Evolutionary conservation across 192 early-diverging fungal genomes (phyloP), one percentile per base, ranked within the genome.

Genomic region (Coemansia asiatica): DNA sequence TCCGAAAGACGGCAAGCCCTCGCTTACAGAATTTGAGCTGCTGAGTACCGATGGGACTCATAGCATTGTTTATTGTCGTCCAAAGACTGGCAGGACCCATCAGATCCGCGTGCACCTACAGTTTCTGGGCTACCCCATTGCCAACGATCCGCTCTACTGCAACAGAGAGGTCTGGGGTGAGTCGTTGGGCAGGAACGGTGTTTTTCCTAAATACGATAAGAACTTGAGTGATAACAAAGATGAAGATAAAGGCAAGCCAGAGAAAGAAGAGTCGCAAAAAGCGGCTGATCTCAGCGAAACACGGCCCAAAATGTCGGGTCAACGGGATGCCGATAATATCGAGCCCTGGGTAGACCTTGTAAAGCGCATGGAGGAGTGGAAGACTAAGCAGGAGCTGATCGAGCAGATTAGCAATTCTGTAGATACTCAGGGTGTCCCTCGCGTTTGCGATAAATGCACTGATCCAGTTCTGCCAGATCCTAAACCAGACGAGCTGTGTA

Each of bases 21-120:
- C 89, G 46, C 74, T 76, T 15, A 97, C 97, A 0, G 74, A 87
- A 48, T 98, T 98, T 74, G 76, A 85, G 31, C 69, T 84, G 9
- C 66, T 92, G 6, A 69, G 65, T 25, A 85, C 81, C 60, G 92
- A 94, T 66, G 86, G 88, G 0, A 48, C 57, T 1, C 86, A 90
- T 3, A 92, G 91, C 33, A 84, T 96, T 4, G 90, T 98, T 10
- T 74, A 84, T 61, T 92, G 91, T 63, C 75, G 86, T 47, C 97
- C 97, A 1, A 68, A 92, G 18, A 97, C 95, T 0, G 97, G 97
- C 1, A 81, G 97, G 28, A 97, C 95, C 13, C 97, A 98, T 61
- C 97, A 98, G 79, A 97, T 98, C 63, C 88, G 97, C 31, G 95
- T 98, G 47, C 97, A 98, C 66, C 70, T 98, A 29, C 92, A 94